Evolutionary conservation across 306 rosid genomes (phyloP).

Genomic region (Dryas alaskensis): DNA sequence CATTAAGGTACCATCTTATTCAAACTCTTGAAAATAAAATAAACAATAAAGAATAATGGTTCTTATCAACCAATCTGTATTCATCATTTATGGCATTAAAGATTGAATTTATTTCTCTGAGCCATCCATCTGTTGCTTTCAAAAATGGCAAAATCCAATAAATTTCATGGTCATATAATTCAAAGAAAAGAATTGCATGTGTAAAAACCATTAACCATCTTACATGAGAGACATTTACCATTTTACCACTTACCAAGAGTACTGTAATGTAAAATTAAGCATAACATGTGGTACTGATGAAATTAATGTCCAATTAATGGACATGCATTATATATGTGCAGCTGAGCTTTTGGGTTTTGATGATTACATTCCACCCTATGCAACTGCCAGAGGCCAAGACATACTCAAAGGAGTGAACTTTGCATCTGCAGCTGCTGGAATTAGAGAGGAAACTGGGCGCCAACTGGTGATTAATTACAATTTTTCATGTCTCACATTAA

Average conservation of each 20-base stretch:
- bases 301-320: not conserved
- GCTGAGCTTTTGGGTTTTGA: conserved; percentile 81
- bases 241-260: not conserved
- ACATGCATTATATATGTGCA: conserved; percentile 27
- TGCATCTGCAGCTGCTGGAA: conserved; percentile 99
- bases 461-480: conserved; percentile 54
- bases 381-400: conserved; percentile 54
- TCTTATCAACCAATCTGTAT: not conserved
- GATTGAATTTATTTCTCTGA: not conserved
- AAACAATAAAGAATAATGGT: not conserved
- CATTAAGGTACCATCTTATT: too few relatives aligned
- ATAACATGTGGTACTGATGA: not conserved
- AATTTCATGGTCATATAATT: not conserved
- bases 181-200: not conserved
- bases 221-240: too few relatives aligned
- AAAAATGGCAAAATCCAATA: not conserved
- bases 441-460: conserved; percentile 90
- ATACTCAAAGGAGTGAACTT: conserved; percentile 76
- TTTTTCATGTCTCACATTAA: not conserved
- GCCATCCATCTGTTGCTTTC: not conserved
- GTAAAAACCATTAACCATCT: not conserved
- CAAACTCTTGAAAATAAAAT: not conserved
- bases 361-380: conserved; percentile 61
- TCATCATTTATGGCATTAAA: not conserved
- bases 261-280: not conserved